Percentiles rank a stretch among this genome's conserved stretches.
Evolutionary conservation across 1,284 basidiomycete genomes (phyloP).

Genomic region (Ustilago trichophora): DNA sequence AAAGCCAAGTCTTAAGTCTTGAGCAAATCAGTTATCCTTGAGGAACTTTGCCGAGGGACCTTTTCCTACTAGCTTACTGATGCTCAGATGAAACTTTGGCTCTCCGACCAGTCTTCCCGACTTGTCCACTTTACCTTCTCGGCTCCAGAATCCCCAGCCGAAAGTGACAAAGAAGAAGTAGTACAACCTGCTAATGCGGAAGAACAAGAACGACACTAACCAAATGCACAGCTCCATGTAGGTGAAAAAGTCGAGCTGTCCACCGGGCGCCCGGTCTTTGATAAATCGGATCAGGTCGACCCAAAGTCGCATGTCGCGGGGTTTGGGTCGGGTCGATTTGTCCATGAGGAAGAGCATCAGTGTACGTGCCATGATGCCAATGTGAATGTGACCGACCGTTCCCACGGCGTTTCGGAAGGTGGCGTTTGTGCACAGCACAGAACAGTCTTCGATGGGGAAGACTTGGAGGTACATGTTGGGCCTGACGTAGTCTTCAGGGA

Average conservation of each 20-base stretch:
- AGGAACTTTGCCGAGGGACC: constrained; percentile 38
- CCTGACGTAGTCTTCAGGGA: constrained; percentile 71
- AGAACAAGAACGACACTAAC: constrained; percentile 59
- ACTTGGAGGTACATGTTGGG: constrained; percentile 75
- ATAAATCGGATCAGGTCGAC: constrained; percentile 74
- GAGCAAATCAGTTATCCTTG: constrained; percentile 21
- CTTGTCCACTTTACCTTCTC: constrained; percentile 43
- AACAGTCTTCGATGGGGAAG: constrained; percentile 73
- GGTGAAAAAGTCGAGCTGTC: constrained; percentile 74
- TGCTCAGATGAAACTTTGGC: constrained; percentile 52
- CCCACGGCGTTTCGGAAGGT: constrained; percentile 70
- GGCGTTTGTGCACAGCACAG: constrained; percentile 73
- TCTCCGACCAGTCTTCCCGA: constrained; percentile 33
- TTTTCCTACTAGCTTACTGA: constrained; percentile 46
- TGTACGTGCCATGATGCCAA: constrained; percentile 71
- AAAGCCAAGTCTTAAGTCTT: constrained; percentile 5
- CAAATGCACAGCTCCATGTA: constrained; percentile 71
- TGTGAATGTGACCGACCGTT: constrained; percentile 57
- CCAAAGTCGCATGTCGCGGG: constrained; percentile 75
- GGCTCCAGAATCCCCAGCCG: constrained; percentile 59
- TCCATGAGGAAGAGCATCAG: constrained; percentile 74
- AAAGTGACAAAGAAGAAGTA: constrained; percentile 63
- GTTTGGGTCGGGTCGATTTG: constrained; percentile 70
- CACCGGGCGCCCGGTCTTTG: constrained; percentile 72
- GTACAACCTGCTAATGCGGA: constrained; percentile 38